Evolutionary conservation across 2,329 filamentous ascomycete genomes (phyloP), one percentile per base, ranked within the genome.

Genomic region (Ceratocystis huliohia): DNA sequence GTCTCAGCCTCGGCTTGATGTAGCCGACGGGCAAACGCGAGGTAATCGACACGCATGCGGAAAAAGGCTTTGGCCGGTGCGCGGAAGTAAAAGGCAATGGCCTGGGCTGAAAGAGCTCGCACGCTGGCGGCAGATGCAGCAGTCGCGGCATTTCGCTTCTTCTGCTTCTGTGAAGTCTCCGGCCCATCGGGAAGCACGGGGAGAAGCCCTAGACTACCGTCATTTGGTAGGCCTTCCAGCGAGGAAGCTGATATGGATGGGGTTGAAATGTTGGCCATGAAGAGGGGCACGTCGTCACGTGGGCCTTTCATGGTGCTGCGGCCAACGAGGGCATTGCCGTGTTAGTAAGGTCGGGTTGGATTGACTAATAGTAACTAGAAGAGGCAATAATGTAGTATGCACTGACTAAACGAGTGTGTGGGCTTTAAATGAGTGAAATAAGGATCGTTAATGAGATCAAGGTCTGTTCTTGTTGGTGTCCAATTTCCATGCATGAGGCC

Each of bases 11-110:
- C 62, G 30, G 66, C 66, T 20, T 63, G 53, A 25, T 67, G 66
- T 7, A 67, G 66, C 28, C 56, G 33, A 33, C 83, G 78, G 2
- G 82, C 83, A 69, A 84, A 85, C 1, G 82, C 82, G 20, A 85
- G 79, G 70, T 91, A 96, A 78, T 96, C 92, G 69, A 96, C 91
- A 67, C 92, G 81, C 1, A 89, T 92, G 69, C 90, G 84, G 76
- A 96, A 96, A 74, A 96, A 96, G 17, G 91, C 89, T 76, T 96
- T 96, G 65, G 91, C 88, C 0, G 92, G 92, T 0, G 91, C 90
- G 66, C 91, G 82, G 74, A 96, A 96, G 77, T 96, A 96, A 72
- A 96, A 96, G 28, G 91, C 87, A 65, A 96, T 83, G 71, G 91
- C 80, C 73, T 95, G 88, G 6, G 90, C 88, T 71, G 88, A 92